Base-by-base conservation (phyloP, 129 eudicot species). In the Scalesia atractyloides region DNA sequence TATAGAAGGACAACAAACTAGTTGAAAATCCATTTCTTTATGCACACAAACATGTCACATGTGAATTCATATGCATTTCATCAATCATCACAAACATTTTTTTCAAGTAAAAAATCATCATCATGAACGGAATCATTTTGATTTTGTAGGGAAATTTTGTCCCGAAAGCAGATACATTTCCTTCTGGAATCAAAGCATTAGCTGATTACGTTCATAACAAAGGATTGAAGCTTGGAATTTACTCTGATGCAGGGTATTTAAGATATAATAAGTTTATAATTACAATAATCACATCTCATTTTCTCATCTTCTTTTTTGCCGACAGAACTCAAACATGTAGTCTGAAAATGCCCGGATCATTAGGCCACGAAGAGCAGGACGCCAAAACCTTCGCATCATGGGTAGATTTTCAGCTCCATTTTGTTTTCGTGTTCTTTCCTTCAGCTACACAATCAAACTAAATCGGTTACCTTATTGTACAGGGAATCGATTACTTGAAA, bases 321-420 rank as follows among this genome's bases (percentile, higher is more conserved):
- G 2, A 75, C 86, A 93, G 98, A 72, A 78, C 75, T 52, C 96
- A 76, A 79, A 93, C 98, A 53, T 93, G 98, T 47, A 89, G 97
- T 61, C 56, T 22, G 22, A 78, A 83, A 15, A 93, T 93, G 98
- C 98, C 98, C 0, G 98, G 98, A 51, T 93, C 98, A 50, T 69
- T 93, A 79, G 95, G 89, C 47, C 74, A 85, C 54, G 98, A 93
- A 78, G 97, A 89, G 22, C 96, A 93, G 33, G 98, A 93, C 60
- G 98, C 98, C 1, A 93, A 85, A 52, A 93, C 98, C 34, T 93
- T 93, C 66, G 96, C 98, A 37, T 89, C 98, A 37, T 93, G 98
- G 98, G 98, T 89, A 76, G 11, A 30, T 6, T 33, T 22, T 24
- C 52, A 60, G 2, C 18, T 22, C 50, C 36, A 7, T 64, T 36